These are phyloP conservation scores for Fusarium nodosum DNA, from an alignment of 2,329 filamentous ascomycete genomes.

Conservation along the genomic window DNA sequence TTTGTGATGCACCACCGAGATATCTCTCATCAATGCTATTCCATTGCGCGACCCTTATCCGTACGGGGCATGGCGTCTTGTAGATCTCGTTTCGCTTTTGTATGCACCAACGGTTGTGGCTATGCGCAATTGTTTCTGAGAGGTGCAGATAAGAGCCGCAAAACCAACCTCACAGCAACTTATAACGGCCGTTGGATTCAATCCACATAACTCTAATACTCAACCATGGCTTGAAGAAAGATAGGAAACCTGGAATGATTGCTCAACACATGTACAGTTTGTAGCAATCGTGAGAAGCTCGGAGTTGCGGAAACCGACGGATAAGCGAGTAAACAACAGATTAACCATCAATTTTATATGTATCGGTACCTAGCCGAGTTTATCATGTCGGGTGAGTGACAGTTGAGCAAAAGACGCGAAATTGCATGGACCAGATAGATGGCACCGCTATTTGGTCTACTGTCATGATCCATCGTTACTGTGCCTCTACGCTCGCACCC, in stretches of 20 bases:
- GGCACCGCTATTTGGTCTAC: slow-evolving; percentile 9
- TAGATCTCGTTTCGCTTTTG: slow-evolving; percentile 35
- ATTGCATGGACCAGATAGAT: slow-evolving; percentile 41
- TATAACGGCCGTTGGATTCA: slow-evolving; percentile 16
- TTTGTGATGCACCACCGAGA: slow-evolving; percentile 24
- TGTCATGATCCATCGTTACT: slow-evolving; percentile 9
- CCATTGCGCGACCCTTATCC: slow-evolving; percentile 32
- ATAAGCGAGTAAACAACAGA: slow-evolving; percentile 37
- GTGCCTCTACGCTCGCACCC: slow-evolving; percentile 16
- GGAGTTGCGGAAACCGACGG: slow-evolving; percentile 45
- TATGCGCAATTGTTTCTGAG: slow-evolving; percentile 26
- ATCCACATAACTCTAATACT: slow-evolving; percentile 28
- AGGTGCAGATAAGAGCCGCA: slow-evolving; percentile 44
- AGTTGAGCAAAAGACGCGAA: slow-evolving; percentile 45
- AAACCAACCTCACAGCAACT: slow-evolving; percentile 25
- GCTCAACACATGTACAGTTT: slow-evolving; percentile 33
- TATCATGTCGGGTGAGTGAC: slow-evolving; percentile 30
- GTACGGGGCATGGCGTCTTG: slow-evolving; percentile 41
- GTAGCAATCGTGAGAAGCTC: slow-evolving; percentile 22
- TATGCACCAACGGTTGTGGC: slow-evolving; percentile 44
- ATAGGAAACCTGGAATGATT: slow-evolving; percentile 18
- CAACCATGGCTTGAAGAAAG: slow-evolving; percentile 25
- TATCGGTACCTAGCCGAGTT: slow-evolving; percentile 48
- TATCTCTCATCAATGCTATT: slow-evolving; percentile 13
- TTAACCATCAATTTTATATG: slow-evolving; percentile 19